Percentiles rank a stretch among this genome's conserved stretches.
These are phyloP conservation scores for Exophiala aquamarina DNA, from an alignment of 2,329 filamentous ascomycete genomes.

Conservation along the genomic window DNA sequence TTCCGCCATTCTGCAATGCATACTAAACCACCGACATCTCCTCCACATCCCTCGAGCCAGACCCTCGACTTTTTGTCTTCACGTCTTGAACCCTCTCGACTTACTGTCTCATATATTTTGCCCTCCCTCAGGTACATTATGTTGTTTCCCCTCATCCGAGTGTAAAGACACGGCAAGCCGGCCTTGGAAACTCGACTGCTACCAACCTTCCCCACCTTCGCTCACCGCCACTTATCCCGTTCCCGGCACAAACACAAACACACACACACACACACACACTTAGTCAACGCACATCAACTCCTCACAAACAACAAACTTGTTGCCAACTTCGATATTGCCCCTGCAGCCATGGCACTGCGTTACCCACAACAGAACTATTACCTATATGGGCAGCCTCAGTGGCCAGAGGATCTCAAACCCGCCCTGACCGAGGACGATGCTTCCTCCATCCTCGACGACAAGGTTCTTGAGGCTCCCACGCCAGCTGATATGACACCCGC, in stretches of 20 bases:
- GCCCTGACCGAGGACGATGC: constrained; percentile 50
- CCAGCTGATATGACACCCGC: constrained; percentile 47
- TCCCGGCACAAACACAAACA: not conserved
- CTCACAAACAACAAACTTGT: not conserved
- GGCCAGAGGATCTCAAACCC: constrained; percentile 43
- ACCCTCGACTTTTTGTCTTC: constrained; percentile 7
- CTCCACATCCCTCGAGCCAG: constrained; percentile 7
- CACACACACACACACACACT: not conserved
- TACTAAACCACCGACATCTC: constrained; percentile 19
- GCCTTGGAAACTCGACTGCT: constrained; percentile 12
- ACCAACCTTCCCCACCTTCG: constrained; percentile 16
- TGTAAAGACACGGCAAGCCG: constrained; percentile 4
- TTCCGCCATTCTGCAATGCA: too few relatives aligned
- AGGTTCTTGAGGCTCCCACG: constrained; percentile 51
- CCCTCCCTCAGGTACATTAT: constrained; percentile 4
- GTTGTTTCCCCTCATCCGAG: constrained; percentile 1
- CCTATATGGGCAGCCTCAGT: constrained; percentile 44
- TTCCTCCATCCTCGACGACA: constrained; percentile 51
- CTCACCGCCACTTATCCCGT: constrained; percentile 16
- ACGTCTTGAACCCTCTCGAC: too few relatives aligned
- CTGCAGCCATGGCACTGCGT: constrained; percentile 33
- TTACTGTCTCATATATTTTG: too few relatives aligned
- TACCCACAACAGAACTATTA: constrained; percentile 43
- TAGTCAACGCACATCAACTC: not conserved
- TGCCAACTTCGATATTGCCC: constrained; percentile 1